Conservation (phyloP, 306 rosid species). For the Prunus dulcis region DNA sequence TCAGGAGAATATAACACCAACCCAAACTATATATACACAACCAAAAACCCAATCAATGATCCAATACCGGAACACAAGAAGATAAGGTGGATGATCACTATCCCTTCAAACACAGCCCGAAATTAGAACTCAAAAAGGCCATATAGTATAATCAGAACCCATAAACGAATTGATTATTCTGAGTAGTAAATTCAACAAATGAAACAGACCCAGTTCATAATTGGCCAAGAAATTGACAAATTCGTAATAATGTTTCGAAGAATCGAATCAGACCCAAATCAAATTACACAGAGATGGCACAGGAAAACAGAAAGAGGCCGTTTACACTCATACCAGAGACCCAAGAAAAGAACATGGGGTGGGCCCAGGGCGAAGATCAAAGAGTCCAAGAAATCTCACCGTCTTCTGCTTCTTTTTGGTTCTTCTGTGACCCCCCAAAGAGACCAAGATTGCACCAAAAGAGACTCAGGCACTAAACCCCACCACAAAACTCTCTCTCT, state of each 20-base stretch:
- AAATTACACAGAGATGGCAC: constrained; percentile 37
- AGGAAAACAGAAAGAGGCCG: constrained; percentile 24
- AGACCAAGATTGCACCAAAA: constrained; percentile 43
- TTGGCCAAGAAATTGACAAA: constrained; percentile 27
- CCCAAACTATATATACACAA: constrained; percentile 35
- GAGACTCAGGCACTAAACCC: constrained; percentile 40
- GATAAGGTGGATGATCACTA: background rate
- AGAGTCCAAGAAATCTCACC: constrained; percentile 55
- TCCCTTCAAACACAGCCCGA: background rate
- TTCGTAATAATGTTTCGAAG: constrained; percentile 26
- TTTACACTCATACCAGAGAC: constrained; percentile 22
- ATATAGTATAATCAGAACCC: constrained; percentile 22
- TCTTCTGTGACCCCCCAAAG: constrained; percentile 41
- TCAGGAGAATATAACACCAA: constrained; percentile 37
- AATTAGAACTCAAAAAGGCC: constrained; percentile 3
- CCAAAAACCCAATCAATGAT: constrained; percentile 30
- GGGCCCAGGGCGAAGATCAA: constrained; percentile 49
- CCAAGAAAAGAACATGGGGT: constrained; percentile 41
- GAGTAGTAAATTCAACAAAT: constrained; percentile 26
- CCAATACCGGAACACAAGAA: constrained; percentile 19
- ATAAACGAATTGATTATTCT: constrained; percentile 12
- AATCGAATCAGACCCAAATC: constrained; percentile 35
- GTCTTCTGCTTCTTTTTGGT: constrained; percentile 42
- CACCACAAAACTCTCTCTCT: constrained; percentile 20
- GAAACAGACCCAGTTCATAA: constrained; percentile 39